A percentile compares a stretch with the other conserved stretches of the same genome.
Evolutionary conservation across 768 basidiomycete species (phyloP).

Genomic region (Candolleomyces eurysporus): DNA sequence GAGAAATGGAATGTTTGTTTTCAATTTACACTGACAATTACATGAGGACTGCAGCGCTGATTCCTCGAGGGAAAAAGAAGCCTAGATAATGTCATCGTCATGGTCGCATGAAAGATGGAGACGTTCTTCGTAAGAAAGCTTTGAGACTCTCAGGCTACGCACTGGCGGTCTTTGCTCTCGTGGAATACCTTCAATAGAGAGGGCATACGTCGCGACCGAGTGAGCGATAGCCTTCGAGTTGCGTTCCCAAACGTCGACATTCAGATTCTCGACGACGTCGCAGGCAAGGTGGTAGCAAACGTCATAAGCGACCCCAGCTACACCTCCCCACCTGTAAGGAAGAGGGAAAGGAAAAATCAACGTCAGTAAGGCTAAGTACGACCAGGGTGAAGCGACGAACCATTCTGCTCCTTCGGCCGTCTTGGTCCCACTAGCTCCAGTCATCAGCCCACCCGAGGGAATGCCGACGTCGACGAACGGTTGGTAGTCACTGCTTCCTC

Average conservation of each 20-base stretch:
- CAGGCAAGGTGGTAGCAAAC: constrained; percentile 28
- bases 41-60: too few species aligned
- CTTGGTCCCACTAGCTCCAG: constrained; percentile 28
- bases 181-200: constrained; percentile 23
- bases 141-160: not conserved
- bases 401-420: constrained; percentile 21
- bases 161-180: not conserved
- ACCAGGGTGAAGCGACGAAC: constrained; percentile 10
- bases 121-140: constrained; percentile 7
- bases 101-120: constrained; percentile 7
- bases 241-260: constrained; percentile 17
- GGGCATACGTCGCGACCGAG: constrained; percentile 22
- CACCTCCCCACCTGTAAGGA: constrained; percentile 25
- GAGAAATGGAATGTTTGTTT: not conserved
- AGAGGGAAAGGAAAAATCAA: not conserved
- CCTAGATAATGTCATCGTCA: constrained; percentile 3
- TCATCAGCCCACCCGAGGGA: constrained; percentile 27
- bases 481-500: constrained; percentile 27
- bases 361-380: not conserved
- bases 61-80: not conserved
- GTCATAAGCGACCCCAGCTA: constrained; percentile 27
- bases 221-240: constrained; percentile 26
- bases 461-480: constrained; percentile 29
- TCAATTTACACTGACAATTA: not conserved
- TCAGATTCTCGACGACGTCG: constrained; percentile 27